phyloP scores from a whole-genome alignment of 1,284 basidiomycete species.

The Ceratobasidium sp. region DNA sequence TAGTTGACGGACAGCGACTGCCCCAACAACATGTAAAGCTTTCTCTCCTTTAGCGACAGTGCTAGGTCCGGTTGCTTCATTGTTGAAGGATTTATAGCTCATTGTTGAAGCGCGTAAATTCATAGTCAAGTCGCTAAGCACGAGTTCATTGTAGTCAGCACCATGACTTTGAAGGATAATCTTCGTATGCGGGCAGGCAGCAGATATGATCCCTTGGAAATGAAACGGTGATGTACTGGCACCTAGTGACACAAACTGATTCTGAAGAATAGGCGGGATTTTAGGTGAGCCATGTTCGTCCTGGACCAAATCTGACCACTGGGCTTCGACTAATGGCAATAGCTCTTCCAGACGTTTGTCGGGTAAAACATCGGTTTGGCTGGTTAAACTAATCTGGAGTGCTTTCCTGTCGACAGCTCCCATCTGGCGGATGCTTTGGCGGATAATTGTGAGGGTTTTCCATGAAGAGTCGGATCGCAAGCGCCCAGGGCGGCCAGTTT shows the following conservation, averaged over 20 bases:
- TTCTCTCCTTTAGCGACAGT: background rate
- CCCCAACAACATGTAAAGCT: conserved; percentile 38
- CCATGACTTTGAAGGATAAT: conserved; percentile 27
- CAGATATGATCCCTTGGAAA: conserved; percentile 2
- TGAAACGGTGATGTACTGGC: background rate
- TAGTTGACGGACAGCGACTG: conserved; percentile 51
- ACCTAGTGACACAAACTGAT: conserved; percentile 1
- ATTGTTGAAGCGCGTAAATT: conserved; percentile 22
- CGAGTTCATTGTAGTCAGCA: conserved; percentile 31
- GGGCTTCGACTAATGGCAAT: conserved; percentile 25
- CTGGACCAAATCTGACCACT: conserved; percentile 46
- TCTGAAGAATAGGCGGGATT: conserved; percentile 29
- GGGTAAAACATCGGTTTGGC: conserved; percentile 32
- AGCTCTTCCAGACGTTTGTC: conserved; percentile 26
- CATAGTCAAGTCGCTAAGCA: background rate
- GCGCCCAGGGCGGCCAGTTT: conserved; percentile 73
- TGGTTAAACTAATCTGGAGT: conserved; percentile 39
- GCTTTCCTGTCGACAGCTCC: conserved; percentile 14
- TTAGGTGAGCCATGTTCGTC: conserved; percentile 20
- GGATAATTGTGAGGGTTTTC: conserved; percentile 79
- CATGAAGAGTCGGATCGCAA: conserved; percentile 76
- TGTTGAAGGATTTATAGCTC: conserved; percentile 8
- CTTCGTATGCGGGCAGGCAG: conserved; percentile 14
- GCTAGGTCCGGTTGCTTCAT: background rate
- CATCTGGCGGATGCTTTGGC: conserved; percentile 64